phyloP scores from a whole-genome alignment of 2,329 filamentous ascomycete genomes.

The Trichoderma asperellum region DNA sequence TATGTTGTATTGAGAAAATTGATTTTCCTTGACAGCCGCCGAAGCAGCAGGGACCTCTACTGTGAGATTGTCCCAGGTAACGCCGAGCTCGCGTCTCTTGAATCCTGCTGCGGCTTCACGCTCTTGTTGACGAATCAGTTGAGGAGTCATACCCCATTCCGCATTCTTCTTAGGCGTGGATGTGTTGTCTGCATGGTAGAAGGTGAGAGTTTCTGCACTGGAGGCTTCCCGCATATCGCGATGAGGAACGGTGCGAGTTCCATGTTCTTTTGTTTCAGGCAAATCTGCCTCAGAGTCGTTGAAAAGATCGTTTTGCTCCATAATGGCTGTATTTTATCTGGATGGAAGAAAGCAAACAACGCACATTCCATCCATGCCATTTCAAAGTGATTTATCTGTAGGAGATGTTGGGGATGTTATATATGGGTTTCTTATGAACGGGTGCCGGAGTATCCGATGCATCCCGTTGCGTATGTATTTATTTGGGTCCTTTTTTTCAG shows the following conservation, averaged over 20 bases:
- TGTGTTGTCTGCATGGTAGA: background rate
- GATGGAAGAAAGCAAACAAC: background rate
- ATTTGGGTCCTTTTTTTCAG: background rate
- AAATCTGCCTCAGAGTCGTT: background rate
- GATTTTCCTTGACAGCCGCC: constrained; percentile 67
- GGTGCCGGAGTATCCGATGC: background rate
- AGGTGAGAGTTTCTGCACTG: background rate
- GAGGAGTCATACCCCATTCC: background rate
- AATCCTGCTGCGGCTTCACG: constrained; percentile 52
- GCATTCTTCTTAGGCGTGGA: background rate
- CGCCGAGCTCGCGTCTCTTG: constrained; percentile 58
- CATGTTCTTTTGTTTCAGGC: background rate
- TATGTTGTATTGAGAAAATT: constrained; percentile 62
- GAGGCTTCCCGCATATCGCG: background rate
- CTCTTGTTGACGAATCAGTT: constrained; percentile 31
- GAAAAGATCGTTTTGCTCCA: background rate
- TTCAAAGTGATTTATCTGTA: background rate
- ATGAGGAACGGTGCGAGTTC: background rate
- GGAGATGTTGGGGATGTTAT: background rate
- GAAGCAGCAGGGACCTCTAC: constrained; percentile 65
- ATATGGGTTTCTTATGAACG: background rate
- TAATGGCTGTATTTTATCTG: background rate
- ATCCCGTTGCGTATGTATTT: background rate
- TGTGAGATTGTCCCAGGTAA: constrained; percentile 67
- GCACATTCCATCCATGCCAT: background rate